Base-by-base conservation (phyloP, 345 rosid genomes). In the Salix dunnii region DNA sequence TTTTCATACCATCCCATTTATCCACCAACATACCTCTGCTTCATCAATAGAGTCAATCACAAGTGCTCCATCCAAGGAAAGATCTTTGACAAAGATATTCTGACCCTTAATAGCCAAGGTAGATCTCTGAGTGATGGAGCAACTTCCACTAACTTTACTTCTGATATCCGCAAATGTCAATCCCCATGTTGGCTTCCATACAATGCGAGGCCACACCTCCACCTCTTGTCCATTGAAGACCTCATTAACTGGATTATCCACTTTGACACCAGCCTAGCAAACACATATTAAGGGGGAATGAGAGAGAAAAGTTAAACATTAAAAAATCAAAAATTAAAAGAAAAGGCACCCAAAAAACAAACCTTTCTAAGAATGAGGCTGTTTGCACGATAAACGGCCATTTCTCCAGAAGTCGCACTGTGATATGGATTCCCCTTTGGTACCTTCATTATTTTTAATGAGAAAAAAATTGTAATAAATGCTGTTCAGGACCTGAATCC, bases 341-440 rank as follows among this genome's bases (percentile, higher is more conserved):
- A 27, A 18, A 25, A 42, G 35, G 42, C 46, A 21, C 7, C 2
- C 14, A 1, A 27, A 63, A 36, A 61, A 46, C 10, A 9, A 74
- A 87, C 98, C 94, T 87, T 80, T 82, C 79, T 89, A 71, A 94
- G 97, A 75, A 92, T 89, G 66, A 83, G 92, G 83, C 89, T 85
- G 81, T 92, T 88, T 51, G 97, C 92, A 61, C 90, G 86, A 80
- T 94, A 94, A 75, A 94, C 85, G 20, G 94, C 91, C 92, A 88
- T 91, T 91, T 94, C 98, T 78, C 98, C 98, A 31, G 98, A 94
- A 79, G 96, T 94, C 79, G 97, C 97, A 78, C 98, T 94, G 61
- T 94, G 98, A 76, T 92, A 92, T 74, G 98, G 98, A 77, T 94
- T 94, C 36, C 98, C 97, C 70, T 91, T 94, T 7, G 97, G 97